phyloP scores from a whole-genome alignment of 305 asterid species.

The Nicotiana rustica region DNA sequence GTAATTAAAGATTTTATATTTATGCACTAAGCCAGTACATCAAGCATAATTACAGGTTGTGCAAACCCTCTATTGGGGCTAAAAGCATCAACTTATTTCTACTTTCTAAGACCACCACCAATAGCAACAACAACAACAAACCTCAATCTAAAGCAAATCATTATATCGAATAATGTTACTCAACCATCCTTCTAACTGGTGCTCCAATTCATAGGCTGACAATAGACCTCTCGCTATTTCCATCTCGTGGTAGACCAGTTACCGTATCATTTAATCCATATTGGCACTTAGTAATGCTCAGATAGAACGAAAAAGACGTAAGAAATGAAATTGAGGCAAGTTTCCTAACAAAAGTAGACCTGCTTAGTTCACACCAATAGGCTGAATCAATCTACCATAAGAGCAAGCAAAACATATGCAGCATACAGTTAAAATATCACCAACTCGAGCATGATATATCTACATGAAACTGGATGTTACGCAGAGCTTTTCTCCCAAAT shows the following conservation, averaged over 20 bases:
- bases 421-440: not conserved
- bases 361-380: not conserved
- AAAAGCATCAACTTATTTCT: conserved; percentile 8
- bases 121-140: not conserved
- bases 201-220: not conserved
- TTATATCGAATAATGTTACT: not conserved
- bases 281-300: not conserved
- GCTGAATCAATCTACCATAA: not conserved
- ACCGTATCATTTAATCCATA: not conserved
- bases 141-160: not conserved
- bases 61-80: no score
- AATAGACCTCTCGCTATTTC: not conserved
- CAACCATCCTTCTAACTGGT: not conserved
- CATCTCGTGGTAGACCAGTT: not conserved
- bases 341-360: not conserved
- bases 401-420: not conserved
- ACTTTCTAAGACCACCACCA: not conserved
- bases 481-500: not conserved
- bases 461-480: not conserved
- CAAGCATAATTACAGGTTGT: no score
- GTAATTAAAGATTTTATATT: no score
- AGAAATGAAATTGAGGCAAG: not conserved
- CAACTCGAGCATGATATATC: conserved; percentile 22
- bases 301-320: not conserved
- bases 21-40: no score